Percentiles rank a stretch among this genome's conserved stretches.
Evolutionary conservation across 176 grass and related monocot species (phyloP).

Genomic region (Canna indica): DNA sequence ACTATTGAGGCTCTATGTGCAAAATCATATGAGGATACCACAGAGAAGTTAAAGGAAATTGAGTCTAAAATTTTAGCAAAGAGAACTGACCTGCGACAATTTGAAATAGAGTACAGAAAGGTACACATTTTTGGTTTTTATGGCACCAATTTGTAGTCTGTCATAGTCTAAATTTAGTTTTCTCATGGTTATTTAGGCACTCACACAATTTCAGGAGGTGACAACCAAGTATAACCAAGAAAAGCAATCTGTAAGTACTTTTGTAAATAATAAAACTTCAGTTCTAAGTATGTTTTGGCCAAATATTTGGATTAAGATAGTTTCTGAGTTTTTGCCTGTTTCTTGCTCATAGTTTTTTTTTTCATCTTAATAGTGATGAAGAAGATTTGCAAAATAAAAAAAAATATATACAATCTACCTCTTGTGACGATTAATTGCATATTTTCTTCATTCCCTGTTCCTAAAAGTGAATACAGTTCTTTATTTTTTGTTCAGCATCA

Average conservation of each 20-base stretch:
- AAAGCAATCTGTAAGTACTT: constrained; percentile 72
- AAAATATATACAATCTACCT: neutral
- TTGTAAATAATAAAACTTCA: neutral
- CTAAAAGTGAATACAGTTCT: neutral
- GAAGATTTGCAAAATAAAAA: neutral
- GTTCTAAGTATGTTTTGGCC: neutral
- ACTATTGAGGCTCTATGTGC: constrained; percentile 81
- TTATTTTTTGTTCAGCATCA: neutral
- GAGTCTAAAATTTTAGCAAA: constrained; percentile 84
- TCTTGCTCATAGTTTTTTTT: neutral
- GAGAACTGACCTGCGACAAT: constrained; percentile 86
- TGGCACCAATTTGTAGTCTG: neutral
- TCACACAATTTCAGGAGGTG: constrained; percentile 89
- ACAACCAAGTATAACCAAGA: constrained; percentile 82
- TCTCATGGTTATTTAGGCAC: constrained; percentile 45
- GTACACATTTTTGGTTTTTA: constrained; percentile 33
- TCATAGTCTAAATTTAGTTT: constrained; percentile 8
- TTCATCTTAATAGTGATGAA: neutral
- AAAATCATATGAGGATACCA: constrained; percentile 78
- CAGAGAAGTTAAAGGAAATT: constrained; percentile 80
- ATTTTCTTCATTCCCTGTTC: neutral
- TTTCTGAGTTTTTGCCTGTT: neutral
- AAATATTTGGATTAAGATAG: neutral
- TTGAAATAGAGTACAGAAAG: constrained; percentile 95
- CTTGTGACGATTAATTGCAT: neutral